Base-by-base conservation (phyloP, 176 grass and related monocot genomes). In the Rhynchospora pubera region DNA sequence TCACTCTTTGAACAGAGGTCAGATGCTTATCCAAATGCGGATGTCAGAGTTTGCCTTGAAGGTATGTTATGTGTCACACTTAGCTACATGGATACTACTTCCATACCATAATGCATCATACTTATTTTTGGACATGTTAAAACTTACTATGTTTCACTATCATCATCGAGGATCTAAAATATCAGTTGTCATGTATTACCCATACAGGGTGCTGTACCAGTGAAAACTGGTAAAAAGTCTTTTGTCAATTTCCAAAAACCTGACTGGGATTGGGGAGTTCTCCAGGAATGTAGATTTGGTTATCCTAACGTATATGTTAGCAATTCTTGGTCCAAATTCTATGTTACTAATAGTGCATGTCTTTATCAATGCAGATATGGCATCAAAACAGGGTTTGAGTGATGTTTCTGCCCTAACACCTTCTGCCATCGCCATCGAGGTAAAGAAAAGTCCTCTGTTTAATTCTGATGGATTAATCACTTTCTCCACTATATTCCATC, bases 31-130 rank as follows among this genome's bases (percentile, higher is more conserved):
- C 87, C 92, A 75, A 95, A 88, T 81, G 96, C 96, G 67, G 89
- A 99, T 84, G 86, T 89, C 57, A 93, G 87, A 88, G 92, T 95
- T 85, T 99, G 85, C 51, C 96, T 95, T 63, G 91, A 95, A 90
- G 12, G 91, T 95, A 93, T 24, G 86, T 87, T 85, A 62, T 56
- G 12, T 79, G 42, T 50, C 50, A n/a, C 9, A 71, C 19, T 81
- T 73, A 43, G 21, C n/a, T 32, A 64, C 52, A 70, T 73, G n/a
- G 23, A 44, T 16, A 3, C 7, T 21, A n/a, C n/a, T n/a, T n/a
- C 22, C 21, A 7, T 77, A 2, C 19, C 55, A 78, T 78, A 65
- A 26, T 82, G 5, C 19, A 60, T 60, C 18, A 60, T 60, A 6
- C 15, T 60, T n/a, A 8, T 9, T 60, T 60, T 21, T 60, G 57